Evolutionary conservation across 805 yeast species (phyloP), one percentile per base, ranked within the genome.

Genomic region (Metschnikowia borealis): DNA sequence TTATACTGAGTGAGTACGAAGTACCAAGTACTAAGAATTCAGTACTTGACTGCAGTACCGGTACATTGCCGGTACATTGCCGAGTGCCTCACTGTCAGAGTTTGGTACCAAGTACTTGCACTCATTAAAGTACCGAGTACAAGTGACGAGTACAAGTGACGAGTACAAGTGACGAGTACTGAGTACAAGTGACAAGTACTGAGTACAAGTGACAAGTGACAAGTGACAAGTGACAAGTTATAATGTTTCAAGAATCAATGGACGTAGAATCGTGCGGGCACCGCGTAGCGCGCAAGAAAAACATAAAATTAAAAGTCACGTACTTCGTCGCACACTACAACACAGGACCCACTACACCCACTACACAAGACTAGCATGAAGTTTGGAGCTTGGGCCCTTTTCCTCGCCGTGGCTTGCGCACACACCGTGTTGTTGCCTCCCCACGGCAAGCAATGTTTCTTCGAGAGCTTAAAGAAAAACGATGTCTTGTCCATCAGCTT

Each of bases 401-500:
- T 58, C 56, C 51, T 56, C 56, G 51, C 55, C 47, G 31, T 55
- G n/a, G 64, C 55, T 18, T 36, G 50, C 20, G 95, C 95, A 0
- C 96, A 89, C 67, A 89, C 88, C 61, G 92, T 89, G 34, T 74
- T 88, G 55, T 72, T 91, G 50, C 89, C 94, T 13, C 83, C 97
- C 15, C 77, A 84, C 60, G 94, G 96, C 26, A 85, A 85, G 64
- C 85, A 85, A 62, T 92, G 99, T 71, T 92, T 89, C 70, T 89
- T 78, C 62, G 98, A 94, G 65, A 78, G 78, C 51, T 77, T 94
- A 73, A 87, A 84, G 65, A 78, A 78, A 61, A 87, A 88, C 59
- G 99, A 92, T 70, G 89, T 87, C 67, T 74, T 92, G 58, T 86
- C 96, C 17, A 84, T 92, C 54, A 79, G 89, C 44, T 92, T 85